Evolutionary conservation across 73 alveolate genomes (phyloP).

Genomic region (Paramecium pentaurelia): DNA sequence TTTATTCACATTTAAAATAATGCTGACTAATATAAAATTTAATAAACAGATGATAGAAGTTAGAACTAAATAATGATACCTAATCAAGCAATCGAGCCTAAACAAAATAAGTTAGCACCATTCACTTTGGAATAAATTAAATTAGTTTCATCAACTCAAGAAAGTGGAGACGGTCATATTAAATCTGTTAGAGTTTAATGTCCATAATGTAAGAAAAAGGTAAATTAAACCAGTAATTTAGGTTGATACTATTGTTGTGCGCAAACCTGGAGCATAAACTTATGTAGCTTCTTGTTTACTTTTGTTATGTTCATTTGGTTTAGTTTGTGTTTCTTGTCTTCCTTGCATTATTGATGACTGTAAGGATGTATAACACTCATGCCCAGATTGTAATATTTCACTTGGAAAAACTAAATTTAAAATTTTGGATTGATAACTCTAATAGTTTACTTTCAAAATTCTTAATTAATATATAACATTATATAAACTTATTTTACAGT

Average conservation of each 20-base stretch:
- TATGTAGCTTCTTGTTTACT: not conserved
- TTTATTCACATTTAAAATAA: not conserved
- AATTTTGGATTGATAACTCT: not conserved
- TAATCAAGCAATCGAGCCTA: not conserved
- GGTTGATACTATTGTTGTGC: not conserved
- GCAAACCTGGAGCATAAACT: not conserved
- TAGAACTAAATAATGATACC: not conserved
- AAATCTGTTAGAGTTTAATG: slow-evolving; percentile 5
- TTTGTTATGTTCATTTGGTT: not conserved
- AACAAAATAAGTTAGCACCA: not conserved
- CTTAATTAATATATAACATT: not conserved
- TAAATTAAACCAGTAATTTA: not conserved
- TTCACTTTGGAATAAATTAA: not conserved
- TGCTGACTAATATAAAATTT: not conserved
- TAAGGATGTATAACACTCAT: not conserved
- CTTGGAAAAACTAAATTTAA: slow-evolving; percentile 6
- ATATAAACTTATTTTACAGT: not conserved
- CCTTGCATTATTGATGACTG: slow-evolving; percentile 40
- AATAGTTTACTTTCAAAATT: not conserved
- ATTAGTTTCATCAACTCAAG: slow-evolving; percentile 21
- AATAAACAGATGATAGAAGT: not conserved
- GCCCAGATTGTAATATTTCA: not conserved
- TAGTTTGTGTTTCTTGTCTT: slow-evolving; percentile 33
- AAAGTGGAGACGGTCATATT: slow-evolving; percentile 12
- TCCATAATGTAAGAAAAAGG: not conserved